Conservation (phyloP, 2,329 filamentous ascomycete species). For the Drechslerella stenobrocha region DNA sequence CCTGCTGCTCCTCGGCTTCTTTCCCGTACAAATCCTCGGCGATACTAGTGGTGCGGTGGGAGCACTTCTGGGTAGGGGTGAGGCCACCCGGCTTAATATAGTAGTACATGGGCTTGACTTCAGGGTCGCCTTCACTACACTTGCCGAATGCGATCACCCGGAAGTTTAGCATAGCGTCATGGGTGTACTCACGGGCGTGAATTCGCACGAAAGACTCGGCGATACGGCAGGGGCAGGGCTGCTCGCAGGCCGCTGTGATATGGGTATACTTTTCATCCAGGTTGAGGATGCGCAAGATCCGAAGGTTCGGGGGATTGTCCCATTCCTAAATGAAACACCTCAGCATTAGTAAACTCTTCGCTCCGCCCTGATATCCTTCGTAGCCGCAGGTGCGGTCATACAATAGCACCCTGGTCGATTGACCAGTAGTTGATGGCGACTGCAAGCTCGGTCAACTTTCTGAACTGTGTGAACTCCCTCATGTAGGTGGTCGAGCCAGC, state of each 20-base stretch:
- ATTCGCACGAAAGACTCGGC: conserved; percentile 10
- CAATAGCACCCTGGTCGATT: conserved; percentile 12
- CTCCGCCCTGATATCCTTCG: no score
- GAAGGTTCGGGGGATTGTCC: conserved; percentile 23
- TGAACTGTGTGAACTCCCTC: conserved; percentile 5
- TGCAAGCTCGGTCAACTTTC: conserved; percentile 12
- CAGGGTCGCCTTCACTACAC: not conserved
- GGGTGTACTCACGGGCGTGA: conserved; percentile 2
- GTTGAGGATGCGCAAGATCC: conserved; percentile 22
- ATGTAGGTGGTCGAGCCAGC: not conserved
- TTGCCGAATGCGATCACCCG: conserved; percentile 4
- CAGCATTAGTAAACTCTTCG: not conserved
- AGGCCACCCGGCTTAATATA: not conserved
- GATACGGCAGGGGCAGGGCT: conserved; percentile 7
- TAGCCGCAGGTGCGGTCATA: not conserved
- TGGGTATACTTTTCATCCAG: conserved; percentile 12
- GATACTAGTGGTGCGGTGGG: no score
- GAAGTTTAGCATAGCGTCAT: not conserved
- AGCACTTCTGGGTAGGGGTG: not conserved
- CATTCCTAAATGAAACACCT: conserved; percentile 5
- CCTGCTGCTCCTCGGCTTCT: no score
- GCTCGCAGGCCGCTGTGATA: not conserved
- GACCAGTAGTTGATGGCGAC: conserved; percentile 12
- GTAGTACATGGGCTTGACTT: not conserved
- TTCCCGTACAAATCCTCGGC: no score